Base-by-base conservation (phyloP, 257 asterid species). In the Primulina huaijiensis region DNA sequence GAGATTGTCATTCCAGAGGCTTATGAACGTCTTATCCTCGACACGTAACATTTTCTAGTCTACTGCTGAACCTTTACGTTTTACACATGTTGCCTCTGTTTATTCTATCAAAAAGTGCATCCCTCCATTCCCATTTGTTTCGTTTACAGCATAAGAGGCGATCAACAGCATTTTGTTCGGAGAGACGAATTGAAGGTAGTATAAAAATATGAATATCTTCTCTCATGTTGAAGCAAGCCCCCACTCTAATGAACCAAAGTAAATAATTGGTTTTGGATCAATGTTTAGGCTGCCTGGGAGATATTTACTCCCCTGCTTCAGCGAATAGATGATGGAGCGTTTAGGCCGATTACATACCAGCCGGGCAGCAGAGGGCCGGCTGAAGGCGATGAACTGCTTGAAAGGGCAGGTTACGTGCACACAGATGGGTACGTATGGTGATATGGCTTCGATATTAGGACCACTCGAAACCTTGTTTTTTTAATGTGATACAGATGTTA, bases 161-260 rank as follows among this genome's bases (percentile, higher is more conserved):
- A 94, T 80, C 99, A 94, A 78, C 99, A 94, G 80, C 99, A 94
- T 84, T 94, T 94, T 75, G 99, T 94, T 74, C 95, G 99, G 10
- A 80, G 99, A 64, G 99, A 94, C 34, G 99, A 94, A 86, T 75
- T 94, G 82, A 91, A 89, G 97, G 99, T 90, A 38, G 50, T 10
- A 8, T 14, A 38, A 9, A 83, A 52, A 52, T 21, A 40, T 23
- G 59, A 14, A 57, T 55, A 33, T 11, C 25, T 34, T 43, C 27
- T 67, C 59, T 20, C 33, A 38, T 38, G 14, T 38, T 38, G 50
- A 38, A 38, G 14, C 12, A 38, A 38, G 14, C 12, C 43, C 43
- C 43, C 43, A 35, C 43, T 7, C 43, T 38, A 8, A 38, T 20
- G 25, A 0, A 23, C 25, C 25, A 20, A 10, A 38, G 50, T 38